phyloP scores from a whole-genome alignment of 768 basidiomycete genomes.

The Solioccasus polychromus region DNA sequence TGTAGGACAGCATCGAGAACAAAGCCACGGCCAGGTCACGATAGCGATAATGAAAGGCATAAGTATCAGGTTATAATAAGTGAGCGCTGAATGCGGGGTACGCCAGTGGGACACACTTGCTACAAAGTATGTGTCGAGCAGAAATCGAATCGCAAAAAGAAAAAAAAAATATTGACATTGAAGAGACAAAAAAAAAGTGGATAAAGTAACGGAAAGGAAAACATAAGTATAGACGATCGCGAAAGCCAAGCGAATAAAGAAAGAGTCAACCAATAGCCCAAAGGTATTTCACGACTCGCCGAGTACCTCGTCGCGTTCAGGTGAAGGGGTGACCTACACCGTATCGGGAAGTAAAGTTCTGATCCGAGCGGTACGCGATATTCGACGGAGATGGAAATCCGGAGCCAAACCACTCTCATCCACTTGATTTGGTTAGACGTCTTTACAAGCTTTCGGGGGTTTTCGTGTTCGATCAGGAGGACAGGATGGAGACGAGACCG shows the following conservation, averaged over 20 bases:
- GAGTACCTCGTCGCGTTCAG: slow-evolving; percentile 6
- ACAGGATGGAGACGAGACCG: slow-evolving; percentile 17
- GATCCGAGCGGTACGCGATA: slow-evolving; percentile 5
- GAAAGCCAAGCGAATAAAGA: slow-evolving; percentile 49
- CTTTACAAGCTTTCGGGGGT: slow-evolving; percentile 32
- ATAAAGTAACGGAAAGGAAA: slow-evolving; percentile 28
- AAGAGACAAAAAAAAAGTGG: slow-evolving; percentile 24
- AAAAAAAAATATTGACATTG: slow-evolving; percentile 30
- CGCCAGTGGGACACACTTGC: slow-evolving; percentile 21
- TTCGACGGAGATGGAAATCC: slow-evolving; percentile 30
- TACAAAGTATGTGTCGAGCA: slow-evolving; percentile 30
- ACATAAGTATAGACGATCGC: slow-evolving; percentile 25
- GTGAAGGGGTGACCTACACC: slow-evolving; percentile 3
- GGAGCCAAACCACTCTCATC: slow-evolving; percentile 47
- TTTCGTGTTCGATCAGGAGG: slow-evolving; percentile 28
- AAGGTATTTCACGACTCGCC: slow-evolving; percentile 28
- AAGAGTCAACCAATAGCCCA: slow-evolving; percentile 65
- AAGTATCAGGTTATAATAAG: slow-evolving; percentile 31
- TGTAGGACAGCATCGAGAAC: slow-evolving; percentile 24
- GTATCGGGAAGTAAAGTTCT: slow-evolving; percentile 5
- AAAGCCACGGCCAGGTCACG: slow-evolving; percentile 22
- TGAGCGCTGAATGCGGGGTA: slow-evolving; percentile 25
- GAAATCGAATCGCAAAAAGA: slow-evolving; percentile 33
- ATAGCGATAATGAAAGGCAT: slow-evolving; percentile 30
- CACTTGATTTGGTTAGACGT: slow-evolving; percentile 32